Percentiles rank a stretch among this genome's conserved stretches.
These are phyloP conservation scores for Aspergillus sp. DNA, from an alignment of 2,329 filamentous ascomycete genomes.

Conservation along the genomic window DNA sequence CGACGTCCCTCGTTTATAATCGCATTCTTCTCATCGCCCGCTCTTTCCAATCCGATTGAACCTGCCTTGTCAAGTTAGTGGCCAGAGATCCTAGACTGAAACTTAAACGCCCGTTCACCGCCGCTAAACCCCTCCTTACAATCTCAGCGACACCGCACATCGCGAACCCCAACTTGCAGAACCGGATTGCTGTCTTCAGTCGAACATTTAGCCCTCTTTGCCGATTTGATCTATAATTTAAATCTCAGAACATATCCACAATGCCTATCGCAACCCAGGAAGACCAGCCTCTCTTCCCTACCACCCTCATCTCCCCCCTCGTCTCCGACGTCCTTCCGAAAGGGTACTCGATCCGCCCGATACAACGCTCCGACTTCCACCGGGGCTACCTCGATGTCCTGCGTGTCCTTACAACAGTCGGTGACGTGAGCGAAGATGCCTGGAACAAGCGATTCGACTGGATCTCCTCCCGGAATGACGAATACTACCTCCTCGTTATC, in stretches of 20 bases:
- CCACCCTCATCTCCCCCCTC: slow-evolving; percentile 72
- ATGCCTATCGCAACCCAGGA: slow-evolving; percentile 31
- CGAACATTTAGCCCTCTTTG: background rate
- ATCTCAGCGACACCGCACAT: background rate
- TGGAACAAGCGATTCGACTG: slow-evolving; percentile 81
- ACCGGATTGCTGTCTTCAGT: background rate
- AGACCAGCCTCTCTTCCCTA: slow-evolving; percentile 67
- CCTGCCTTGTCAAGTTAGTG: background rate
- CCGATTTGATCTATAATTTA: background rate
- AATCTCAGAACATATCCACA: slow-evolving; percentile 18
- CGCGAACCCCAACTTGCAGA: background rate
- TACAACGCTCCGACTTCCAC: slow-evolving; percentile 74
- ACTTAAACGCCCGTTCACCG: slow-evolving; percentile 4
- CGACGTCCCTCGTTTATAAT: slow-evolving; percentile 2
- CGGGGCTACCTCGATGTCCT: slow-evolving; percentile 88
- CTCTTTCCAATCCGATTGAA: background rate
- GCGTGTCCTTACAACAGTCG: slow-evolving; percentile 87
- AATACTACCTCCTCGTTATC: slow-evolving; percentile 85
- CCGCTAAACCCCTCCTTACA: background rate
- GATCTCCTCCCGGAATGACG: slow-evolving; percentile 70
- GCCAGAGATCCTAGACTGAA: background rate
- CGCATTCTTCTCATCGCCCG: background rate
- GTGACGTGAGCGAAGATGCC: slow-evolving; percentile 72
- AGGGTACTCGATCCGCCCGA: slow-evolving; percentile 78
- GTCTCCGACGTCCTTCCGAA: slow-evolving; percentile 72